phyloP scores from a whole-genome alignment of 352 stramenopile genomes.

The Elongisporangium anandrum region DNA sequence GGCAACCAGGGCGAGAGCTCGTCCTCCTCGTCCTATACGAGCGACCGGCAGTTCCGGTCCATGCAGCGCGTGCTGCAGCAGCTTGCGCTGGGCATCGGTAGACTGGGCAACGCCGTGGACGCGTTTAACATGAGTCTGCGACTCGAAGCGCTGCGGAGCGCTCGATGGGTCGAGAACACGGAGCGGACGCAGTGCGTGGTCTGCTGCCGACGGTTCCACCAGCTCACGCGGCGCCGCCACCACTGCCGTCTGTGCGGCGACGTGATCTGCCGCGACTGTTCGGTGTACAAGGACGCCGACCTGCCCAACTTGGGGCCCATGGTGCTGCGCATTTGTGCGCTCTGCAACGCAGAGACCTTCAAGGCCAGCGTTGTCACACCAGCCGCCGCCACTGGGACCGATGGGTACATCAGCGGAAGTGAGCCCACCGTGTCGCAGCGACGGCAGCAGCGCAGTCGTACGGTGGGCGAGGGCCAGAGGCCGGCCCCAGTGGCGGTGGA shows the following conservation, averaged over 20 bases:
- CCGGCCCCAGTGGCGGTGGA: not conserved
- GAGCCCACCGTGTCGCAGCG: not conserved
- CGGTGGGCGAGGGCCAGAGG: constrained; percentile 3
- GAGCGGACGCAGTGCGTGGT: constrained; percentile 49
- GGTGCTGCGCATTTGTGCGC: constrained; percentile 57
- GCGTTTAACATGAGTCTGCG: constrained; percentile 57
- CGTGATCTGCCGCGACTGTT: constrained; percentile 73
- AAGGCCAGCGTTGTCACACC: constrained; percentile 7
- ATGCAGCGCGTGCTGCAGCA: constrained; percentile 51
- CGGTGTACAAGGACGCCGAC: constrained; percentile 63
- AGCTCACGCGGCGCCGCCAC: constrained; percentile 56
- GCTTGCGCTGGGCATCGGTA: constrained; percentile 48
- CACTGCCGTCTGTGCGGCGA: constrained; percentile 77
- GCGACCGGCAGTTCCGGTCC: constrained; percentile 58
- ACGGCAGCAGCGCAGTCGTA: constrained; percentile 6
- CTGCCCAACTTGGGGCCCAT: constrained; percentile 61
- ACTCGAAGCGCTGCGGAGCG: constrained; percentile 43
- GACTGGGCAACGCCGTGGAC: constrained; percentile 52
- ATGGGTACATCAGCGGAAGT: not conserved
- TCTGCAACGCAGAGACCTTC: constrained; percentile 29
- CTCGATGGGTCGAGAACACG: constrained; percentile 55
- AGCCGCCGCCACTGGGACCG: constrained; percentile 6
- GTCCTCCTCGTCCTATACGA: constrained; percentile 20
- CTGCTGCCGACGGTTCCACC: constrained; percentile 66
- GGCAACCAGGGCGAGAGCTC: constrained; percentile 4